A percentile compares a stretch with the other conserved stretches of the same genome.
phyloP scores from a whole-genome alignment of 169 alveolate species.

The Plasmodium sp. region DNA sequence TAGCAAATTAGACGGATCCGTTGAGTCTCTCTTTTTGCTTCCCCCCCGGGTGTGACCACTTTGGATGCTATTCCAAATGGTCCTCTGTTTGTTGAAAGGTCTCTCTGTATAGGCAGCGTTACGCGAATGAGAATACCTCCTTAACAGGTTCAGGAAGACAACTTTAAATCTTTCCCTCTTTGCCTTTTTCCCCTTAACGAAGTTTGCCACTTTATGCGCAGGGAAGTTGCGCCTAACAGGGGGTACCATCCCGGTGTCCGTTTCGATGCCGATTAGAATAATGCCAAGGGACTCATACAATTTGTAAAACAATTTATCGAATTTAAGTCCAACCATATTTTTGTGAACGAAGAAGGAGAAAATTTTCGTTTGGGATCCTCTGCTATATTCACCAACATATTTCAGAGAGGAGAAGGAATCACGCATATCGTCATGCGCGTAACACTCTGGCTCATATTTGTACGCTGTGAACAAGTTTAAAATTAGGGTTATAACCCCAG shows the following conservation, averaged over 20 bases:
- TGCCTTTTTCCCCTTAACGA: slow-evolving; percentile 5
- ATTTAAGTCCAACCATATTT: slow-evolving; percentile 67
- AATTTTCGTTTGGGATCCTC: slow-evolving; percentile 54
- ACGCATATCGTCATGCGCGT: neutral
- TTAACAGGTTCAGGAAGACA: slow-evolving; percentile 22
- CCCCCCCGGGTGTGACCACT: neutral
- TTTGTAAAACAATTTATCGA: slow-evolving; percentile 53
- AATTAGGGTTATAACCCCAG: slow-evolving; percentile 55
- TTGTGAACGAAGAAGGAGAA: slow-evolving; percentile 58
- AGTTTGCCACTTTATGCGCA: neutral
- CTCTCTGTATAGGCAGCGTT: neutral
- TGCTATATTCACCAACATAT: slow-evolving; percentile 35
- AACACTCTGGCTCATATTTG: slow-evolving; percentile 11
- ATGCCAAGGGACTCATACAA: slow-evolving; percentile 66
- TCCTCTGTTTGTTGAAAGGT: neutral
- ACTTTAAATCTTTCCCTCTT: slow-evolving; percentile 12
- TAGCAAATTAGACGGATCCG: neutral
- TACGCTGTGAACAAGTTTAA: slow-evolving; percentile 65
- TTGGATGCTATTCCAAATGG: neutral
- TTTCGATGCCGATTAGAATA: slow-evolving; percentile 66
- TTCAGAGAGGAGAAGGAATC: slow-evolving; percentile 2
- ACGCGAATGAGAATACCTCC: slow-evolving; percentile 18
- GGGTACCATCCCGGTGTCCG: neutral
- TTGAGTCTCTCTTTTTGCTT: neutral
- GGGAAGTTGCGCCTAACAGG: neutral